Base-by-base conservation (phyloP, 2,329 filamentous ascomycete genomes). In the Penicillium janthinellum region DNA sequence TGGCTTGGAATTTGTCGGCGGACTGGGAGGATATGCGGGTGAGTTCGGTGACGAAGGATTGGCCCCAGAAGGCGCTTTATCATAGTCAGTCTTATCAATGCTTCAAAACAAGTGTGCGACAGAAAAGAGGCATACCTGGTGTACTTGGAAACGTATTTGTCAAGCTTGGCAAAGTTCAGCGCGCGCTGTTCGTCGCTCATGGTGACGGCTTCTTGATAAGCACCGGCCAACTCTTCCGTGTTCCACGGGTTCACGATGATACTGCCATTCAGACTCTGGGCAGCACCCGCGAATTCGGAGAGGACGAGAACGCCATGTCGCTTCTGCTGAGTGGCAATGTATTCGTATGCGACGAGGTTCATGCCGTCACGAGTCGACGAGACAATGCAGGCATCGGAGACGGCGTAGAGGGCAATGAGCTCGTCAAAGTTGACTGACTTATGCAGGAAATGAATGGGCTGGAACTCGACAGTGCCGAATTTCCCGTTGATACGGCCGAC, bases 241-340 rank as follows among this genome's bases (percentile, higher is more conserved):
- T 98, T 98, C 95, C 95, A 99, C 0, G 95, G 95, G 77, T 99
- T 99, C 71, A 98, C 91, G 56, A 98, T 93, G 54, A 98, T 83
- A 68, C 91, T 92, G 61, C 94, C 94, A 67, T 96, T 97, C 59
- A 99, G 84, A 63, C 90, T 95, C 78, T 98, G 95, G 0, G 95
- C 94, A 7, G 95, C 95, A 45, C 95, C 95, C 0, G 95, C 93
- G 73, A 99, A 98, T 75, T 99, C 95, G 50, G 93, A 97, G 35
- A 99, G 86, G 57, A 99, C 93, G 86, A 99, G 89, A 62, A 92
- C 90, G 60, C 95, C 95, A 73, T 98, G 92, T 54, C 92, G 89
- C 72, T 96, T 88, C 68, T 91, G 86, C 74, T 99, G 94, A 3
- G 91, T 92, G 25, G 94, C 94, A 66, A 99, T 97, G 80, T 98